Percentiles rank a stretch among this genome's conserved stretches.
Conservation (phyloP, 163 green algal species). For the Scenedesmus sp. region DNA sequence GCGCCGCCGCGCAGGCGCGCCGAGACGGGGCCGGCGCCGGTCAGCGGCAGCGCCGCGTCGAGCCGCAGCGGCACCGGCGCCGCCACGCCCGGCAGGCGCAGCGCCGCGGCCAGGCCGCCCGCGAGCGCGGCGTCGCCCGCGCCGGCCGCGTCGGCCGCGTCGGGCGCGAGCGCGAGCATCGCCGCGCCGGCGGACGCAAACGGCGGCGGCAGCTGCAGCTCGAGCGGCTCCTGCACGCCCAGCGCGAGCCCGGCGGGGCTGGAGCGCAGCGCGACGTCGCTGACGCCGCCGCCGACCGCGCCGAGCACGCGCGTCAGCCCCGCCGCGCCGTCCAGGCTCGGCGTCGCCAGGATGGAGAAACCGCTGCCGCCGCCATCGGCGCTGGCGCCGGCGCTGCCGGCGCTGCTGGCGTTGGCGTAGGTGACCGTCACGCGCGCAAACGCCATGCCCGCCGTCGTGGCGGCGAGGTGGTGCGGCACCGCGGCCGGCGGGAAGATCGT, state of each 20-base stretch:
- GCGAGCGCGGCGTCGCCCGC: background rate
- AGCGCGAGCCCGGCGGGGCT: background rate
- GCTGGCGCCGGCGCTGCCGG: background rate
- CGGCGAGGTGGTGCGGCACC: background rate
- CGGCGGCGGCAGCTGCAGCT: background rate
- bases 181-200: background rate
- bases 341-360: too few relatives aligned
- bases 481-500: background rate
- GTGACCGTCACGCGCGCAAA: background rate
- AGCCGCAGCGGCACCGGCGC: background rate
- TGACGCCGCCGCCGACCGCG: background rate
- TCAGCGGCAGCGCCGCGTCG: background rate
- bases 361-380: background rate
- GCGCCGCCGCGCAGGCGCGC: too few relatives aligned
- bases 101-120: background rate
- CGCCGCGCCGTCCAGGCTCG: background rate
- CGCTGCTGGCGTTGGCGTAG: background rate
- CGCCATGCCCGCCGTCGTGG: background rate
- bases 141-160: background rate
- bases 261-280: background rate
- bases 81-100: background rate
- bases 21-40: background rate
- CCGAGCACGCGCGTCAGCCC: background rate
- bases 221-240: background rate
- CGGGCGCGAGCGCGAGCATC: background rate